These are phyloP conservation scores for Capsicum chinense DNA, from an alignment of 257 asterid genomes.

Conservation along the genomic window DNA sequence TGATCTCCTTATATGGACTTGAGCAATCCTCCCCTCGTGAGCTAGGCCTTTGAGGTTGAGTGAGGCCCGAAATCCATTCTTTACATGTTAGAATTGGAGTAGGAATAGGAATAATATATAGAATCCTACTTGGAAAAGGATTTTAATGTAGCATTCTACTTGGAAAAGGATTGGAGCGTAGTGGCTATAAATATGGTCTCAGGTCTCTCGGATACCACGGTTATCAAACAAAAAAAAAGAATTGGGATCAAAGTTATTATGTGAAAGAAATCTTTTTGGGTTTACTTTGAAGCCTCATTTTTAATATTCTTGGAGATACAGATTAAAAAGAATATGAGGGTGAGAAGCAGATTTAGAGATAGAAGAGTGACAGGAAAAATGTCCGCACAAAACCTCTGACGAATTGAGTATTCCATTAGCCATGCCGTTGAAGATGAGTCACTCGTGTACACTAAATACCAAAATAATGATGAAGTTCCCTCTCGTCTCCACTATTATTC, in stretches of 20 bases:
- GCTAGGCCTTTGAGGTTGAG: too few relatives aligned
- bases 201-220: too few relatives aligned
- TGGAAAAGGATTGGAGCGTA: too few relatives aligned
- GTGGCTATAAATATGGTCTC: too few relatives aligned
- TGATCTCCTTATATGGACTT: too few relatives aligned
- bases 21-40: too few relatives aligned
- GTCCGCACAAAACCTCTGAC: neutral
- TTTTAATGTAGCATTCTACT: too few relatives aligned
- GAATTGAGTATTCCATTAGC: too few relatives aligned
- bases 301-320: neutral
- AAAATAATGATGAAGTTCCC: neutral
- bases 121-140: too few relatives aligned
- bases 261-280: neutral
- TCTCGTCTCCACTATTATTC: neutral
- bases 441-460: neutral
- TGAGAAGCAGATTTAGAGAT: neutral
- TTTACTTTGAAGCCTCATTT: slow-evolving; percentile 3
- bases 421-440: neutral
- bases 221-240: neutral
- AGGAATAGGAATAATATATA: too few relatives aligned
- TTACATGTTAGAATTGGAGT: too few relatives aligned
- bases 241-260: neutral
- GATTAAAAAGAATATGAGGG: neutral
- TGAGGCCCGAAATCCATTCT: too few relatives aligned
- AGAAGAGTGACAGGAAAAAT: neutral